Evolutionary conservation across 129 eudicot species (phyloP).

Genomic region (Tanacetum coccineum): DNA sequence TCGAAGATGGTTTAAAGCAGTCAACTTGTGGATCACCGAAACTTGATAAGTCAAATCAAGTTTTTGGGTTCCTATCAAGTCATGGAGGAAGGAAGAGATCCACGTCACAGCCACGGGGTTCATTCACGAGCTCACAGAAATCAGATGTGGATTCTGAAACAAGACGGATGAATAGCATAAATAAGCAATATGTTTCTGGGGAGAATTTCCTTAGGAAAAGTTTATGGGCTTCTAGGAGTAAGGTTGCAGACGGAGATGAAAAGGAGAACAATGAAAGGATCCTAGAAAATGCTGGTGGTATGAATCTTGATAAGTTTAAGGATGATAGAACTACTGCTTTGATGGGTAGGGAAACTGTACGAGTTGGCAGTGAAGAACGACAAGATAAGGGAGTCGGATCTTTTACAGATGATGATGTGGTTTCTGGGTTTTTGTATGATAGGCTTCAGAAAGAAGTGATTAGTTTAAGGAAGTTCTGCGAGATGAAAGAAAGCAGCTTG

Average conservation of each 20-base stretch:
- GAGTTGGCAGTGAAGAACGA: constrained; percentile 30
- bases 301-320: constrained; percentile 26
- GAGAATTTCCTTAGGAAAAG: constrained; percentile 46
- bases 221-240: constrained; percentile 71
- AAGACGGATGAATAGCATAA: constrained; percentile 28
- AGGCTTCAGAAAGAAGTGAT: constrained; percentile 88
- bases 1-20: constrained; percentile 82
- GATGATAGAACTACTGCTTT: constrained; percentile 26
- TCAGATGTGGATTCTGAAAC: constrained; percentile 29
- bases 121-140: constrained; percentile 42
- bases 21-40: constrained; percentile 49
- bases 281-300: constrained; percentile 27
- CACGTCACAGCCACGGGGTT: constrained; percentile 72
- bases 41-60: constrained; percentile 39
- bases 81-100: constrained; percentile 60
- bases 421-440: constrained; percentile 89
- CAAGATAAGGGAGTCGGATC: constrained; percentile 22
- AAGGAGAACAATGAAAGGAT: constrained; percentile 51
- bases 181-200: constrained; percentile 32
- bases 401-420: constrained; percentile 46
- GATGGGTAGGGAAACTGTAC: constrained; percentile 23
- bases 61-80: constrained; percentile 54
- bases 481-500: constrained; percentile 46
- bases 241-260: constrained; percentile 42
- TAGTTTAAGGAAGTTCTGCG: constrained; percentile 62